Evolutionary conservation across 148 eudicot genomes (phyloP).

Genomic region (Bassia scoparia): DNA sequence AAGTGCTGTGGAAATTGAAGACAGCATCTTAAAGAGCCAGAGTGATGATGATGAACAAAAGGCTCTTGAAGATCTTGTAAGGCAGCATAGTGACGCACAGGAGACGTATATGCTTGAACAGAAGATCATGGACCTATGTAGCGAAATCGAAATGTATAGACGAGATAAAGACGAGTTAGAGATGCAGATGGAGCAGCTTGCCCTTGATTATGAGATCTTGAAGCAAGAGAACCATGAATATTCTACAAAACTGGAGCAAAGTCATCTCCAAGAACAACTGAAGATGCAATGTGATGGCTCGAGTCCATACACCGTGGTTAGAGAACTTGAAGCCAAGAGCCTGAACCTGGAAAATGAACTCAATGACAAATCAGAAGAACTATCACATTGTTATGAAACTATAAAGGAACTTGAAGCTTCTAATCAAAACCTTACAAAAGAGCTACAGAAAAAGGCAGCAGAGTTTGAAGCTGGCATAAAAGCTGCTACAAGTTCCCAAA

Average conservation of each 20-base stretch:
- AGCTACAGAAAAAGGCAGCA: slow-evolving; percentile 31
- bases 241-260: slow-evolving; percentile 68
- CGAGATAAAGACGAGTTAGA: slow-evolving; percentile 89
- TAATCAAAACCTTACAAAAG: slow-evolving; percentile 25
- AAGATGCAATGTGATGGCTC: slow-evolving; percentile 83
- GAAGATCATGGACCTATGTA: slow-evolving; percentile 66
- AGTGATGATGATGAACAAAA: slow-evolving; percentile 69
- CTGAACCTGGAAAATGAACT: slow-evolving; percentile 39
- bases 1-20: slow-evolving; percentile 35
- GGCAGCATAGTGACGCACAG: slow-evolving; percentile 61
- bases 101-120: slow-evolving; percentile 63
- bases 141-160: slow-evolving; percentile 70
- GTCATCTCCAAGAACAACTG: slow-evolving; percentile 73
- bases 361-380: slow-evolving; percentile 28
- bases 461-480: slow-evolving; percentile 22
- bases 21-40: slow-evolving; percentile 34
- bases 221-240: slow-evolving; percentile 90
- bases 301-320: slow-evolving; percentile 38
- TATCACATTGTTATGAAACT: slow-evolving; percentile 28
- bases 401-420: slow-evolving; percentile 32
- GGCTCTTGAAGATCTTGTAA: slow-evolving; percentile 74
- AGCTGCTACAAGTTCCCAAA: slow-evolving; percentile 18
- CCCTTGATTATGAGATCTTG: slow-evolving; percentile 86
- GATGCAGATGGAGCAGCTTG: slow-evolving; percentile 95
- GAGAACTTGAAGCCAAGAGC: slow-evolving; percentile 30